phyloP scores from a whole-genome alignment of 345 rosid genomes.

The Anastatica hierochuntica region DNA sequence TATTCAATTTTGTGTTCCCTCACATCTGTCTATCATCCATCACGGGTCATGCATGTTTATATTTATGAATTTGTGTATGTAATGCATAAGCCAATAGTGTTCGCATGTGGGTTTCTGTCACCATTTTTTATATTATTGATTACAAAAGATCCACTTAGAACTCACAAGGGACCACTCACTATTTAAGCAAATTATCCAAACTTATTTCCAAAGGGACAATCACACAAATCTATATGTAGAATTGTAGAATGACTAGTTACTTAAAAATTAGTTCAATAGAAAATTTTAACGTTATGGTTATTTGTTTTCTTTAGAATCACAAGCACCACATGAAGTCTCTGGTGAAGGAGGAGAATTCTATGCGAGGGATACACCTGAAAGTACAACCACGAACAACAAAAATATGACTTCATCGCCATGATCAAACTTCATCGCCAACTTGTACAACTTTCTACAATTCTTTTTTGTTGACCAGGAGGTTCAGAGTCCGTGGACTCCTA shows the following conservation, averaged over 20 bases:
- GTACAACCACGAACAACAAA: slow-evolving; percentile 11
- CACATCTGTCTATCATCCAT: slow-evolving; percentile 21
- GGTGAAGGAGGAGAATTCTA: slow-evolving; percentile 9
- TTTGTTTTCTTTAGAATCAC: slow-evolving; percentile 17
- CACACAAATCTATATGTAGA: slow-evolving; percentile 11
- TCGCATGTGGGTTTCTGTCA: slow-evolving; percentile 27
- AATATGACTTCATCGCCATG: slow-evolving; percentile 16
- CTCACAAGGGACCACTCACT: slow-evolving; percentile 25
- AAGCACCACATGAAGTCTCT: slow-evolving; percentile 15
- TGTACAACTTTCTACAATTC: slow-evolving; percentile 26
- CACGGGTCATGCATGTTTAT: slow-evolving; percentile 22
- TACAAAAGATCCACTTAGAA: slow-evolving; percentile 20
- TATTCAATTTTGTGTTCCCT: slow-evolving; percentile 5
- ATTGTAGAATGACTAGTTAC: background rate
- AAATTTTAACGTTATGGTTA: background rate
- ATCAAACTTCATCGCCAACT: too few species aligned
- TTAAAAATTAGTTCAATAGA: background rate
- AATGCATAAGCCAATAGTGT: slow-evolving; percentile 19
- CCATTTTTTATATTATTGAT: slow-evolving; percentile 21
- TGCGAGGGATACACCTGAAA: slow-evolving; percentile 20
- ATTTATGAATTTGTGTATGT: background rate
- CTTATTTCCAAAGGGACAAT: slow-evolving; percentile 7
- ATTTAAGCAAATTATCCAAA: slow-evolving; percentile 18
- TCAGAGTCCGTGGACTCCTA: too few species aligned
- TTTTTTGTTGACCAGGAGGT: too few species aligned